Base-by-base conservation (phyloP, 129 eudicot species). In the Silybum marianum region DNA sequence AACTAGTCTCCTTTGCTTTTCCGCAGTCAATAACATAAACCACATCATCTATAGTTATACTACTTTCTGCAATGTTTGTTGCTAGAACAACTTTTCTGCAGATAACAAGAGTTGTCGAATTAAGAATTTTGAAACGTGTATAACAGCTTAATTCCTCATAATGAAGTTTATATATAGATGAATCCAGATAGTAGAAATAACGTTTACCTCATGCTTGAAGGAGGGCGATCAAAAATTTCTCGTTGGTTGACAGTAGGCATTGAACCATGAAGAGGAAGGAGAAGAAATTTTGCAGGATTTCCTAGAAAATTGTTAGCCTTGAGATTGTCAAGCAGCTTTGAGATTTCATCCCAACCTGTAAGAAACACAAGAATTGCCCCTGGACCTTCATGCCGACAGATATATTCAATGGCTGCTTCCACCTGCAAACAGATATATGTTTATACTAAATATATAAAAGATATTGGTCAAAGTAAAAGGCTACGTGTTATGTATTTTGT, bases 291-390 rank as follows among this genome's bases (percentile, higher is more conserved):
- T 72, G 83, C 40, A 25, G 95, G 76, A 83, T 91, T 86, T 24
- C 93, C 84, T 16, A 93, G 87, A 76, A 88, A 76, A 74, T 62
- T 85, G 82, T 91, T 88, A 11, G 90, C 86, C 81, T 90, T 93
- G 48, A 95, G 67, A 82, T 76, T 89, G 71, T 92, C 98, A 74
- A 84, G 89, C 78, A 95, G 83, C 92, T 95, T 95, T 68, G 99
- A 93, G 72, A 95, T 95, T 70, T 95, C 99, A 86, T 95, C 99
- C 99, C 99, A 95, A n/a, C 99, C 99, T 46, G 99, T 89, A 67
- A 95, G 99, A 87, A 95, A 95, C 32, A 95, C 99, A 82, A 95
- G 89, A 77, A 95, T 81, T 54, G 99, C 99, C 60, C 99, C 99
- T 73, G 90, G 89, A 84, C 91, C 98, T 84, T 93, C 99, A 76